Conservation (phyloP, 495 filamentous ascomycete species). For the Tetracladium marchalianum region DNA sequence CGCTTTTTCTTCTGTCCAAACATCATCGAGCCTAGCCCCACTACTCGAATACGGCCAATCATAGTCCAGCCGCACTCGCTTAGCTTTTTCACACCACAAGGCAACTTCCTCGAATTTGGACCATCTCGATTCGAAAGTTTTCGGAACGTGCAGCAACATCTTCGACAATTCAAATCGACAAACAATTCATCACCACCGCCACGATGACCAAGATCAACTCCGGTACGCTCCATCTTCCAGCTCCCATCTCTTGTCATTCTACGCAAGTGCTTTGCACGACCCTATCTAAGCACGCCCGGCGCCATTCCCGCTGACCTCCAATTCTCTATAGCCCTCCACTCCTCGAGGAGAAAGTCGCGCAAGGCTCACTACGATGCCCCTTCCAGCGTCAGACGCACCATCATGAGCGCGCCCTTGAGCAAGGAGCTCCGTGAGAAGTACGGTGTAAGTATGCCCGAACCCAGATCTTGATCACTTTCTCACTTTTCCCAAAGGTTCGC, state of each 20-base stretch:
- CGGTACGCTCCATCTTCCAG: slow-evolving; percentile 24
- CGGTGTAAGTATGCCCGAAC: slow-evolving; percentile 50
- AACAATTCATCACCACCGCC: slow-evolving; percentile 21
- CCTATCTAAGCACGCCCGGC: not conserved
- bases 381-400: slow-evolving; percentile 79
- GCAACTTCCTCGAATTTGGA: no score
- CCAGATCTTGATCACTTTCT: slow-evolving; percentile 2
- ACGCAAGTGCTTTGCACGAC: not conserved
- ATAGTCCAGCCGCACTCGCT: no score
- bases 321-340: slow-evolving; percentile 47
- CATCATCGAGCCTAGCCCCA: no score
- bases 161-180: no score
- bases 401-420: slow-evolving; percentile 89
- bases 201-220: slow-evolving; percentile 50
- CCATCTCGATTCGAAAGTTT: no score
- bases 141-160: no score
- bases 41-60: no score
- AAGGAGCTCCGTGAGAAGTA: slow-evolving; percentile 96
- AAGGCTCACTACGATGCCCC: slow-evolving; percentile 94
- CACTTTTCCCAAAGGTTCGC: slow-evolving; percentile 56
- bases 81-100: no score
- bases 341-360: slow-evolving; percentile 92
- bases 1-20: no score
- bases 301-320: slow-evolving; percentile 12
- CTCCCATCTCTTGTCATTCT: slow-evolving; percentile 1